Conservation (phyloP, 2,329 filamentous ascomycete genomes). For the Pseudovirgaria hyperparasitica region DNA sequence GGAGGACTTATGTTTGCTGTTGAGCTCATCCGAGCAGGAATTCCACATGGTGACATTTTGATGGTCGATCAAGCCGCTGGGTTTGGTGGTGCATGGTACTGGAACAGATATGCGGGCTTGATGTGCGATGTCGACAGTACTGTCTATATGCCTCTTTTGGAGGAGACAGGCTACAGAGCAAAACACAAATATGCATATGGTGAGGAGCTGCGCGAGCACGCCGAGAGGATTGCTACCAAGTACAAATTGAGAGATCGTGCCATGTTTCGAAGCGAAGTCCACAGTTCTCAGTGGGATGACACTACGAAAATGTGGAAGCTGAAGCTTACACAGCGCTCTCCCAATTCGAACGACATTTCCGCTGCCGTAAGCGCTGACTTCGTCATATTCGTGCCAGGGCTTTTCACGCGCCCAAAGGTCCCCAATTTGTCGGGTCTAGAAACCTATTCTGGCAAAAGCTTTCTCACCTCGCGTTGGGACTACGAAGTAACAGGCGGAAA, state of each 20-base stretch:
- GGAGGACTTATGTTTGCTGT: conserved; percentile 28
- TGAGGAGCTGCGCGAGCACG: conserved; percentile 33
- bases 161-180: conserved; percentile 47
- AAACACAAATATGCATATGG: conserved; percentile 33
- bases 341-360: conserved; percentile 5
- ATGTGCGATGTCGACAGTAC: conserved; percentile 48
- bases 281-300: too few relatives aligned
- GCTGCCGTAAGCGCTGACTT: conserved; percentile 17
- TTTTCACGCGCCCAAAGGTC: conserved; percentile 30
- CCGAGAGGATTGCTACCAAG: conserved; percentile 27
- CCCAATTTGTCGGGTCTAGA: conserved; percentile 28
- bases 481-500: conserved; percentile 29
- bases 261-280: too few relatives aligned
- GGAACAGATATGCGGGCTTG: conserved; percentile 36
- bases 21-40: conserved; percentile 24
- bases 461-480: conserved; percentile 34
- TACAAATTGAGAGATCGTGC: too few relatives aligned
- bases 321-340: neutral
- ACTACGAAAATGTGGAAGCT: neutral
- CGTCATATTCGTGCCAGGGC: conserved; percentile 20
- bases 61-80: conserved; percentile 32
- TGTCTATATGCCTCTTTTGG: conserved; percentile 47
- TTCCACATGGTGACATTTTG: conserved; percentile 20
- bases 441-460: conserved; percentile 26
- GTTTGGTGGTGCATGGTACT: conserved; percentile 37